Evolutionary conservation across 2,329 filamentous ascomycete species (phyloP), one percentile per base, ranked within the genome.

Genomic region (Cadophora sp.): DNA sequence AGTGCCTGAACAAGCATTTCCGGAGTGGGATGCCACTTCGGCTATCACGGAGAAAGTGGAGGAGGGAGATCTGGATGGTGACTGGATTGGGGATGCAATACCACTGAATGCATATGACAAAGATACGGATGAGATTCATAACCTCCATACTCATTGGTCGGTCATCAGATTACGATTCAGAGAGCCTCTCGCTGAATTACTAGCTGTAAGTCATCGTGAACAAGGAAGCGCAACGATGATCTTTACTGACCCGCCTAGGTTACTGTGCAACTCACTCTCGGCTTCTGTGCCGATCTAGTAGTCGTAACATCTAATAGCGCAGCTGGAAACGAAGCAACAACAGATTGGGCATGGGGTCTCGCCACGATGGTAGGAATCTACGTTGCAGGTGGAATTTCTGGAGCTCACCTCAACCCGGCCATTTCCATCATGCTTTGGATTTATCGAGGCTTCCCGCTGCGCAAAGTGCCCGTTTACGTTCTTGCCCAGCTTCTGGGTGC

Each of bases 121-220:
- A 1, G 68, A 71, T 24, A 70, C 69, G 26, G 73, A 75, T n/a
- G 72, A 76, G 53, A 68, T 74, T 8, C 73, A 76, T 59, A 74
- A 76, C 64, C 68, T 74, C 1, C 73, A 76, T 46, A 76, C 73
- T 4, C 71, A 71, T 60, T 82, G 85, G 84, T 80, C 83, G 37
- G 78, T 83, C 22, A 80, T 86, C 27, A 81, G 85, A 26, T 37
- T 74, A 16, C 64, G 65, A 43, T 82, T 85, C 71, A 81, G 84
- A 12, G 85, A 87, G 73, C 83, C 84, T 31, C 78, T 86, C 1
- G 85, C 85, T 1, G 85, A 88, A 70, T 80, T 83, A 1, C 79
- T 88, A 3, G 84, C 81, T 3, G 84, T 84, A 34, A 76, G 72
- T 62, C 46, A 24, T 34, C 24, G 56, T 16, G 14, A 16, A 19